A percentile compares a stretch with the other conserved stretches of the same genome.
phyloP scores from a whole-genome alignment of 805 yeast species.

The Pichia phayaonensis region DNA sequence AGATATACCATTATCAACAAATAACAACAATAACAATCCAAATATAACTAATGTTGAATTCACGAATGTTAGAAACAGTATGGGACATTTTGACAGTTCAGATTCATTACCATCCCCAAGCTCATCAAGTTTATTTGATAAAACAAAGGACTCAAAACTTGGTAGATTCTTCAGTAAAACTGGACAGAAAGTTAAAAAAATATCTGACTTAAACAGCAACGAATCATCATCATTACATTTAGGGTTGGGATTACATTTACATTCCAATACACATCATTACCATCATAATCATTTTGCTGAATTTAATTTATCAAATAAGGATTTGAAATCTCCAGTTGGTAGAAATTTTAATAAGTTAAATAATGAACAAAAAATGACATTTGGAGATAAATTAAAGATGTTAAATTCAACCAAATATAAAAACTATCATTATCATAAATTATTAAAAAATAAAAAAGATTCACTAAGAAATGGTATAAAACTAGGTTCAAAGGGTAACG shows the following conservation, averaged over 20 bases:
- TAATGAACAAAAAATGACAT: constrained; percentile 19
- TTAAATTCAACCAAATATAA: constrained; percentile 21
- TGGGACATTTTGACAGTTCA: constrained; percentile 1
- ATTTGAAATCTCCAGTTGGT: constrained; percentile 24
- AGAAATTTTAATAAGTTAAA: constrained; percentile 24
- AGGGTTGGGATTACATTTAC: constrained; percentile 2
- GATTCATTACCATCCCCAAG: constrained; percentile 3
- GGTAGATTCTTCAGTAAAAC: constrained; percentile 5
- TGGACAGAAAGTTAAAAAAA: constrained; percentile 6
- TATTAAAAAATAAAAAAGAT: constrained; percentile 26
- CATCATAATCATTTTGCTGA: background rate
- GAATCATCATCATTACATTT: background rate
- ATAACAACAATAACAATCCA: background rate
- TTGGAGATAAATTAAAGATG: constrained; percentile 10
- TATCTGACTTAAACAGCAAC: constrained; percentile 6
- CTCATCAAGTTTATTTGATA: constrained; percentile 2
- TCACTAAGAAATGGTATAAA: constrained; percentile 2
- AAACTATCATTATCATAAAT: constrained; percentile 22
- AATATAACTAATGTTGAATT: constrained; percentile 26
- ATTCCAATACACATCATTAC: background rate
- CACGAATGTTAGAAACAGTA: constrained; percentile 22
- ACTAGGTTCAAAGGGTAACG: constrained; percentile 7
- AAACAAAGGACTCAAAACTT: constrained; percentile 3
- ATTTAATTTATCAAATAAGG: constrained; percentile 7
- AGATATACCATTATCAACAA: background rate